Evolutionary conservation across 371 early-diverging fungal genomes (phyloP), one percentile per base, ranked within the genome.

Genomic region (Syncephalastrum racemosum): DNA sequence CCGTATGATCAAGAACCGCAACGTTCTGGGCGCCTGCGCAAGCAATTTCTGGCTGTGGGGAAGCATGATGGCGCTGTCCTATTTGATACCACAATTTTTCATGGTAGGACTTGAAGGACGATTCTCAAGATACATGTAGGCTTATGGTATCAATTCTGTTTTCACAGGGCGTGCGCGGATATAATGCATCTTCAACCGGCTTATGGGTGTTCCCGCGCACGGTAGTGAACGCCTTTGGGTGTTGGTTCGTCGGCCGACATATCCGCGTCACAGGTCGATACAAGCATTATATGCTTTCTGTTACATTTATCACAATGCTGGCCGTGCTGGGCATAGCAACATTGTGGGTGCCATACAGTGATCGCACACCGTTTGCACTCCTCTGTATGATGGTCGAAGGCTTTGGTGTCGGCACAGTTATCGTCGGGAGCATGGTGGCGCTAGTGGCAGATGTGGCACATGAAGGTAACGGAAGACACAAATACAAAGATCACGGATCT

Each of bases 341-440:
- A 15, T 8, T 18, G 13, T 66, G 66, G 66, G 40, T 16, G n/a
- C 48, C 53, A 31, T 31, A 31, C n/a, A 36, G 23, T 13, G n/a
- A 43, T 3, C 59, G 58, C 8, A 20, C 63, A 4, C 53, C 52
- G 53, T 49, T 63, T 16, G 45, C 59, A 14, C 16, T 73, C 6
- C 20, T 55, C 0, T 60, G 71, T 20, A 62, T 80, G 63, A 63
- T 61, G 4, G 10, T 71, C 0, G 81, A 78, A 54, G 81, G 81
- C 4, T 73, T 70, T 42, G 58, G 64, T 5, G 68, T 74, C 58
- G 81, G 78, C 15, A 43, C 66, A 5, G 63, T 74, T 1, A 49
- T 76, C 47, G 78, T 78, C 2, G 68, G 73, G 12, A 76, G 73
- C 16, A 68, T 81, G 67, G 67, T 81, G 5, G 73, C 81, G 12